Evolutionary conservation across 2,329 filamentous ascomycete species (phyloP).

Genomic region (Biscogniauxia mediterranea): DNA sequence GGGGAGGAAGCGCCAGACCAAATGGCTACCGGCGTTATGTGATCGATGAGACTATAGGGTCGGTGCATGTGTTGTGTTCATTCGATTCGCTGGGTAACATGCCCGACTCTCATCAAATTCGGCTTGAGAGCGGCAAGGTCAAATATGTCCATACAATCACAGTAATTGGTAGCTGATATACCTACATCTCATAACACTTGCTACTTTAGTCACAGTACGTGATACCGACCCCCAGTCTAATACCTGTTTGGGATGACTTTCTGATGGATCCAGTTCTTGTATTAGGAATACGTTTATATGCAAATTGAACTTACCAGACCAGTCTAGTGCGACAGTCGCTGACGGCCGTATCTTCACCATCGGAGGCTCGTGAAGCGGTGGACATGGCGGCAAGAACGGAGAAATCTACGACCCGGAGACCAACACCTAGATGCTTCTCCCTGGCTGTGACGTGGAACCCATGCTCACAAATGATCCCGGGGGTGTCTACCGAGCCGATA

Average conservation of each 20-base stretch:
- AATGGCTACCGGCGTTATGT: constrained; percentile 37
- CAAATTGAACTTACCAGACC: constrained; percentile 31
- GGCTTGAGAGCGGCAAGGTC: constrained; percentile 33
- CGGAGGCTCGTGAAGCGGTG: constrained; percentile 56
- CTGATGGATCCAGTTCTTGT: too few species aligned
- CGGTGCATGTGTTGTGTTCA: constrained; percentile 35
- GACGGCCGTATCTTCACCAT: constrained; percentile 57
- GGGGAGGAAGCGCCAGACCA: constrained; percentile 29
- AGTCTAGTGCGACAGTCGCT: constrained; percentile 48
- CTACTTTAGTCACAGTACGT: too few species aligned
- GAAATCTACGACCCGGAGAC: constrained; percentile 49
- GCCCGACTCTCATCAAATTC: constrained; percentile 36
- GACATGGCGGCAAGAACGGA: constrained; percentile 50
- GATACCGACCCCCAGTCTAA: too few species aligned
- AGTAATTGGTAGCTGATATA: constrained; percentile 13
- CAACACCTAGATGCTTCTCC: constrained; percentile 46
- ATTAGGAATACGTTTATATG: too few species aligned
- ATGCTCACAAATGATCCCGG: constrained; percentile 49
- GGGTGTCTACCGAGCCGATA: constrained; percentile 47
- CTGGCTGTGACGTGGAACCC: constrained; percentile 42
- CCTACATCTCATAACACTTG: too few species aligned
- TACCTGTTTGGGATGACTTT: too few species aligned
- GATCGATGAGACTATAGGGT: constrained; percentile 36
- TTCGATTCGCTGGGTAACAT: constrained; percentile 34
- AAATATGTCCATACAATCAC: constrained; percentile 40